Evolutionary conservation across 2,329 filamentous ascomycete species (phyloP).

Genomic region (Nigrospora osmanthi): DNA sequence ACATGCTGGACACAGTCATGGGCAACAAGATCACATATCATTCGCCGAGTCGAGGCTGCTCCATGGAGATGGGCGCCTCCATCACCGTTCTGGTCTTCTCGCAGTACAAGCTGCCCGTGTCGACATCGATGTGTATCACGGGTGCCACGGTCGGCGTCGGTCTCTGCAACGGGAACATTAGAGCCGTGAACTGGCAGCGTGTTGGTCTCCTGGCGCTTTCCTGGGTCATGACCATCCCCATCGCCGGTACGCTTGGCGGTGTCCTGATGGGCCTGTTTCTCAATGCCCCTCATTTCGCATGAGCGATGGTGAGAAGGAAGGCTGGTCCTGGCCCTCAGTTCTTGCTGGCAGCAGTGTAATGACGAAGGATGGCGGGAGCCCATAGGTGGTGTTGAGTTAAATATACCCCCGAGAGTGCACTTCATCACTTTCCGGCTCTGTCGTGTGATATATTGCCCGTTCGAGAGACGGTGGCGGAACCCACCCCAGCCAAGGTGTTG

Average conservation of each 20-base stretch:
- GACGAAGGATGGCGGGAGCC: no score
- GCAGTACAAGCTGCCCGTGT: constrained; percentile 67
- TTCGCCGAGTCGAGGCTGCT: constrained; percentile 37
- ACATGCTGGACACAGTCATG: constrained; percentile 38
- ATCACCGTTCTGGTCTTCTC: constrained; percentile 72
- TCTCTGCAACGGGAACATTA: constrained; percentile 64
- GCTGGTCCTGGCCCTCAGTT: no score
- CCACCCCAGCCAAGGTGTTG: no score
- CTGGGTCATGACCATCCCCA: constrained; percentile 60
- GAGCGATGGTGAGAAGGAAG: no score
- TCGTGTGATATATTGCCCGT: no score
- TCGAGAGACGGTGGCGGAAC: no score
- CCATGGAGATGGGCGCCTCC: constrained; percentile 75
- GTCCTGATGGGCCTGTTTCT: constrained; percentile 40
- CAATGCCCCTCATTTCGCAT: constrained; percentile 49
- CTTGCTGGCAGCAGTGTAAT: no score
- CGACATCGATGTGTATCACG: constrained; percentile 73
- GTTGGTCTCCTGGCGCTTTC: constrained; percentile 59
- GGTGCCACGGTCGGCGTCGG: constrained; percentile 72
- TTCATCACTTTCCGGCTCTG: no score
- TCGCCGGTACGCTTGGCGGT: constrained; percentile 49
- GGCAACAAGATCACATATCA: constrained; percentile 46
- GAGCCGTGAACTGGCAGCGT: constrained; percentile 70
- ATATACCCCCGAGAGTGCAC: no score
- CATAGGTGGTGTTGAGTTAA: no score